Evolutionary conservation across 148 eudicot genomes (phyloP).

Genomic region (Chenopodium suecicum): DNA sequence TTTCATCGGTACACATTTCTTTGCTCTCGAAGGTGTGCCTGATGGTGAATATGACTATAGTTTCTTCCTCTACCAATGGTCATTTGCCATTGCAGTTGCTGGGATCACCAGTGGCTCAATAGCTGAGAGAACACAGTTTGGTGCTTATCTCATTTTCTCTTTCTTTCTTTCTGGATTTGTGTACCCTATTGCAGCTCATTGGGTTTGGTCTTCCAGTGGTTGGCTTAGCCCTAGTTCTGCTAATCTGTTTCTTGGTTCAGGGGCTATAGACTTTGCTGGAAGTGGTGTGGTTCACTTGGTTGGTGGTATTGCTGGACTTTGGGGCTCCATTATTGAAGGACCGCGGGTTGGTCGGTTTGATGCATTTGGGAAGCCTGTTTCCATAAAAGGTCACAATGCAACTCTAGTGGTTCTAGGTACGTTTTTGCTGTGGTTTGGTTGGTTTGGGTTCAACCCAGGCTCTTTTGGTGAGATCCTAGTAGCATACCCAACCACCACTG

Average conservation of each 20-base stretch:
- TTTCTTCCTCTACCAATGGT: constrained; percentile 81
- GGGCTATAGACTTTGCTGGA: constrained; percentile 76
- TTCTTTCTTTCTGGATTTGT: constrained; percentile 65
- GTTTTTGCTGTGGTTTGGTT: constrained; percentile 31
- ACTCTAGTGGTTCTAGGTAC: constrained; percentile 33
- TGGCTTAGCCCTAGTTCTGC: constrained; percentile 54
- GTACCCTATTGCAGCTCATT: constrained; percentile 75
- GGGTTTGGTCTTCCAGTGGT: constrained; percentile 71
- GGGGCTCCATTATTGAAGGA: constrained; percentile 69
- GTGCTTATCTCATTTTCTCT: constrained; percentile 63
- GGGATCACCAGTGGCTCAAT: constrained; percentile 80
- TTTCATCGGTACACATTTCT: constrained; percentile 56
- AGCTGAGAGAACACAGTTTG: constrained; percentile 75
- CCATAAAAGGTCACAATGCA: constrained; percentile 32
- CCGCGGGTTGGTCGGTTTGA: constrained; percentile 78
- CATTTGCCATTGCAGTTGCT: constrained; percentile 79
- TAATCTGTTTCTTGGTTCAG: constrained; percentile 50
- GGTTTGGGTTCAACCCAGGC: constrained; percentile 36
- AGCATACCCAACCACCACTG: constrained; percentile 22
- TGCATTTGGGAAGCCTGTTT: constrained; percentile 38
- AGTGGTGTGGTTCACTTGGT: constrained; percentile 81
- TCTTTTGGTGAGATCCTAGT: constrained; percentile 27
- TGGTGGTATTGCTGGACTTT: constrained; percentile 68
- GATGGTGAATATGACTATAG: constrained; percentile 46
- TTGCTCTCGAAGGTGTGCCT: constrained; percentile 59